Evolutionary conservation across 371 early-diverging fungal species (phyloP).

Genomic region (Mortierella sp.): DNA sequence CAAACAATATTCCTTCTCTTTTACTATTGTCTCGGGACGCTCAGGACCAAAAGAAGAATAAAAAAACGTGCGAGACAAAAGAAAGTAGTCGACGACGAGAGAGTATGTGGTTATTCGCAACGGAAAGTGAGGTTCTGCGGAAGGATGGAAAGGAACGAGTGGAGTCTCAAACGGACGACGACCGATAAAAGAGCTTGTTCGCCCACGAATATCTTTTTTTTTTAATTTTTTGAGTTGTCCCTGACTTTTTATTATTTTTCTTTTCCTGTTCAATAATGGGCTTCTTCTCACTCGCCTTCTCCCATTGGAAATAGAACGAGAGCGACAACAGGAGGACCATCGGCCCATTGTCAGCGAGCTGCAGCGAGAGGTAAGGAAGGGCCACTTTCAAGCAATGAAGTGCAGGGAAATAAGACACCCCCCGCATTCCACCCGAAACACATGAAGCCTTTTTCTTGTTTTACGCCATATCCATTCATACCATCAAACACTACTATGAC

Average conservation of each 20-base stretch:
- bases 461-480: too few species aligned
- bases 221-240: background rate
- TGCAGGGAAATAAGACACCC: background rate
- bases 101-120: background rate
- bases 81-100: background rate
- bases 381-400: too few species aligned
- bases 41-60: background rate
- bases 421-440: background rate
- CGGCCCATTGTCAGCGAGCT: conserved; percentile 56
- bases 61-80: background rate
- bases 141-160: background rate
- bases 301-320: conserved; percentile 27
- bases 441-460: too few species aligned
- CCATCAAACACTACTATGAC: too few species aligned
- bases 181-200: conserved; percentile 9
- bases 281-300: background rate
- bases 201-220: background rate
- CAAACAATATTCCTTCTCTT: background rate
- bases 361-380: conserved; percentile 49
- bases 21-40: background rate
- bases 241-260: background rate
- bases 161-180: background rate
- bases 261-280: background rate
- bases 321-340: conserved; percentile 45
- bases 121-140: background rate